These are phyloP conservation scores for Aspergillus nanangensis DNA, from an alignment of 495 filamentous ascomycete genomes.

Conservation along the genomic window DNA sequence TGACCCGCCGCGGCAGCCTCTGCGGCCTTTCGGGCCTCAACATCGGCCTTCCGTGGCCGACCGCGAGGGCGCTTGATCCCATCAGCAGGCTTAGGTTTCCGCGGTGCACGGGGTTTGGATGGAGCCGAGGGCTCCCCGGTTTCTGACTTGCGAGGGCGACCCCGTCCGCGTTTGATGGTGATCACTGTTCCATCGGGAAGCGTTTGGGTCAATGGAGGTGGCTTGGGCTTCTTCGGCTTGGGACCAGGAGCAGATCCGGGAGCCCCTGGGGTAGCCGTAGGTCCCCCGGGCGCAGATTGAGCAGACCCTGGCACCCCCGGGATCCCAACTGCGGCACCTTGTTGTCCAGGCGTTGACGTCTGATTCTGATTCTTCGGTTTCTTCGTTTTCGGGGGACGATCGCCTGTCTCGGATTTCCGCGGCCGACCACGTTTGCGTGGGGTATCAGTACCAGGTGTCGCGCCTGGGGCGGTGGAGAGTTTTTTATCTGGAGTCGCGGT, in stretches of 20 bases:
- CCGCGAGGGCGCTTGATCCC: conserved; percentile 36
- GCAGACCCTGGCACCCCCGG: not conserved
- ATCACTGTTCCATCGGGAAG: conserved; percentile 30
- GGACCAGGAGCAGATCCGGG: not conserved
- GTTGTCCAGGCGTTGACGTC: not conserved
- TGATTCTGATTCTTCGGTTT: too few species aligned
- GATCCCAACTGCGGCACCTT: not conserved
- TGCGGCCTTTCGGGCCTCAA: not conserved
- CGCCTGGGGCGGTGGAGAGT: not conserved
- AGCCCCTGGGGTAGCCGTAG: not conserved
- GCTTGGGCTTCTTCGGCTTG: not conserved
- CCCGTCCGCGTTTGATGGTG: conserved; percentile 33
- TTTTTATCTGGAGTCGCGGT: too few species aligned
- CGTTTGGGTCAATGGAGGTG: conserved; percentile 17
- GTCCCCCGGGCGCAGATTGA: not conserved
- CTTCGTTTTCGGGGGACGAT: conserved; percentile 14
- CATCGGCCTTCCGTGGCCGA: conserved; percentile 14
- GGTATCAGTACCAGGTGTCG: not conserved
- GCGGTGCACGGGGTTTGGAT: conserved; percentile 21
- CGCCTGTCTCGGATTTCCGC: conserved; percentile 15
- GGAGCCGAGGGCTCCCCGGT: conserved; percentile 25
- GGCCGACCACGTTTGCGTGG: conserved; percentile 15
- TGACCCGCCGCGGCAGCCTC: conserved; percentile 20
- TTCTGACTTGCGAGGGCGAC: conserved; percentile 37
- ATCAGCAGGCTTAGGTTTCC: conserved; percentile 5